Conservation (phyloP, 2,329 filamentous ascomycete species). For the Didymella arachidicola region DNA sequence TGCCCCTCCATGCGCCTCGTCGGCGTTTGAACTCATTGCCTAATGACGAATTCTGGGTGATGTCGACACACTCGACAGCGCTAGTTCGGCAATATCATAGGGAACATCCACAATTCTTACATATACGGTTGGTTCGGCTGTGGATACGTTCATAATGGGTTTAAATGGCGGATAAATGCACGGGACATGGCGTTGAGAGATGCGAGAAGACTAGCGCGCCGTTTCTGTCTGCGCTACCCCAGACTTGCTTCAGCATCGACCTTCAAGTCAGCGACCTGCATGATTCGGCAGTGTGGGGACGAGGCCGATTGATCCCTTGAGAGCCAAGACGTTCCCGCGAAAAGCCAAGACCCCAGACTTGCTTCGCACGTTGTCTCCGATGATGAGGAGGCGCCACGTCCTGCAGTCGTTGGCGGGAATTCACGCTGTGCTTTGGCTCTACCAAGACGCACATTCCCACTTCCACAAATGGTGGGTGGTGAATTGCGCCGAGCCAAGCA, state of each 20-base stretch:
- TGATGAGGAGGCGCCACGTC: slow-evolving; percentile 16
- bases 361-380: slow-evolving; percentile 13
- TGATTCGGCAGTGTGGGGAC: slow-evolving; percentile 3
- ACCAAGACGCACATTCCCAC: slow-evolving; percentile 23
- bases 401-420: slow-evolving; percentile 18
- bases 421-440: slow-evolving; percentile 25
- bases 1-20: slow-evolving; percentile 12
- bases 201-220: slow-evolving; percentile 10
- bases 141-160: slow-evolving; percentile 7
- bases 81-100: slow-evolving; percentile 8
- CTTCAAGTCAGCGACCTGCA: slow-evolving; percentile 3
- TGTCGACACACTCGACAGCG: neutral
- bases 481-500: slow-evolving; percentile 22
- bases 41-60: slow-evolving; percentile 5
- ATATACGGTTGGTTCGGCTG: slow-evolving; percentile 5
- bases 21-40: slow-evolving; percentile 3
- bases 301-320: neutral
- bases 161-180: slow-evolving; percentile 21
- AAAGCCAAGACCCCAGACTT: slow-evolving; percentile 14
- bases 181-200: slow-evolving; percentile 1
- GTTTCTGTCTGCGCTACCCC: slow-evolving; percentile 11
- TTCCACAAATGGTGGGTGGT: slow-evolving; percentile 23
- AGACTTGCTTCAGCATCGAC: slow-evolving; percentile 12
- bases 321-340: slow-evolving; percentile 8
- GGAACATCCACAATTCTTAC: slow-evolving; percentile 12